Evolutionary conservation across 2,329 filamentous ascomycete species (phyloP).

Genomic region (Grosmannia penicillata): DNA sequence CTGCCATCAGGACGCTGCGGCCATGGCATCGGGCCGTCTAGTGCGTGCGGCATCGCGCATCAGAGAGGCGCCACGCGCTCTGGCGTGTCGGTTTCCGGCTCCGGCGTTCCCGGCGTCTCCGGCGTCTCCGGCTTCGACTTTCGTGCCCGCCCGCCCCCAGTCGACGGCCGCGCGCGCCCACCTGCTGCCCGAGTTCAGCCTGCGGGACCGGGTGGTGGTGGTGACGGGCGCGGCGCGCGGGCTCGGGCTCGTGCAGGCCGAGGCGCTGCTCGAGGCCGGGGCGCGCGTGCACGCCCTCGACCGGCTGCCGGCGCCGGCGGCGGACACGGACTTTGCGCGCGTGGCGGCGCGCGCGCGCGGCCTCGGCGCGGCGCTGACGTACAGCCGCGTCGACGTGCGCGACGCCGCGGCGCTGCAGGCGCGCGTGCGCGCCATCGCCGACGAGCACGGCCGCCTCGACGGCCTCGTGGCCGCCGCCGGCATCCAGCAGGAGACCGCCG

Average conservation of each 20-base stretch:
- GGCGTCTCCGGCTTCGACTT: background rate
- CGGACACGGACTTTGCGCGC: constrained; percentile 46
- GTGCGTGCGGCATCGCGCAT: too few relatives aligned
- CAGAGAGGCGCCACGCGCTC: too few relatives aligned
- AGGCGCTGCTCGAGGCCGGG: constrained; percentile 67
- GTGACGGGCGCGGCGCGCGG: constrained; percentile 67
- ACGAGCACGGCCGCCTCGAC: constrained; percentile 43
- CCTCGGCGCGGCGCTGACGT: constrained; percentile 53
- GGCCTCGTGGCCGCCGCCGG: constrained; percentile 39
- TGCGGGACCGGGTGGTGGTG: constrained; percentile 58
- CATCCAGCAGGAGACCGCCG: constrained; percentile 71
- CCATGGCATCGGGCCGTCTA: too few relatives aligned
- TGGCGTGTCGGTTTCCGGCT: too few relatives aligned
- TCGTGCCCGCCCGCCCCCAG: background rate
- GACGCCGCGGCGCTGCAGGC: constrained; percentile 53
- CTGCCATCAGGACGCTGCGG: too few relatives aligned
- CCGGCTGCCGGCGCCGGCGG: constrained; percentile 38
- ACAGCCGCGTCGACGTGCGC: constrained; percentile 68
- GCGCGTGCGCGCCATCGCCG: constrained; percentile 53
- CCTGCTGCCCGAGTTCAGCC: constrained; percentile 56
- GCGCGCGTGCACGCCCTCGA: constrained; percentile 55
- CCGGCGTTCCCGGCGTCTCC: too few relatives aligned
- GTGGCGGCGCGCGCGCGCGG: constrained; percentile 48
- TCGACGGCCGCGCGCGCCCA: background rate
- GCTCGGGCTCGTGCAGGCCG: constrained; percentile 62